phyloP scores from a whole-genome alignment of 2,329 filamentous ascomycete species.

The Calonectria pteridis region DNA sequence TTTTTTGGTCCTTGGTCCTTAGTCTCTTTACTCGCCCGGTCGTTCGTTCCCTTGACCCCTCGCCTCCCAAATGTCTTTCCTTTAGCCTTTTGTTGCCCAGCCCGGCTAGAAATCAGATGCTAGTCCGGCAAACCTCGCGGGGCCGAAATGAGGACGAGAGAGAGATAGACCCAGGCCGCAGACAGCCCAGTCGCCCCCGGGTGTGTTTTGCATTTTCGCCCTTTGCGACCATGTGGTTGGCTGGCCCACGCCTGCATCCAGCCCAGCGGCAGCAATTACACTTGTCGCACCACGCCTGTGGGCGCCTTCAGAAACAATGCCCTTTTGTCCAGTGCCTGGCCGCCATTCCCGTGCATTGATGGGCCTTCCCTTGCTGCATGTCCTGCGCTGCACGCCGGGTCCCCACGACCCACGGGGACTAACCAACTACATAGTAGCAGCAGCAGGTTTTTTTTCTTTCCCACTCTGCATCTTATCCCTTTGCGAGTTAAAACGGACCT shows the following conservation, averaged over 20 bases:
- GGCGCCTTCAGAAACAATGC: not conserved
- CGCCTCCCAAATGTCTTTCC: not conserved
- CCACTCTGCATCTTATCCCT: not conserved
- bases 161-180: no score
- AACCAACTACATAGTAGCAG: not conserved
- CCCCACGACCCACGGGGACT: constrained; percentile 5
- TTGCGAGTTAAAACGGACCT: not conserved
- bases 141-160: not conserved
- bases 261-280: constrained; percentile 7
- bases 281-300: constrained; percentile 9
- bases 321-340: constrained; percentile 12
- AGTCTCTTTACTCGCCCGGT: no score
- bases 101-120: constrained; percentile 3
- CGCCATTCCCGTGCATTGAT: constrained; percentile 10
- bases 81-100: constrained; percentile 14
- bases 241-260: constrained; percentile 16
- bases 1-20: no score
- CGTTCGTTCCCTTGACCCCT: not conserved
- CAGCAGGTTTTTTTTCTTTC: constrained; percentile 1
- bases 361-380: constrained; percentile 3
- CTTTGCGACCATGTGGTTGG: constrained; percentile 13
- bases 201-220: constrained; percentile 17
- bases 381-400: constrained; percentile 14
- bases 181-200: not conserved
- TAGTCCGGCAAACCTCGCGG: not conserved